phyloP scores from a whole-genome alignment of 192 early-diverging fungal species.

The Rhizophagus clarus region DNA sequence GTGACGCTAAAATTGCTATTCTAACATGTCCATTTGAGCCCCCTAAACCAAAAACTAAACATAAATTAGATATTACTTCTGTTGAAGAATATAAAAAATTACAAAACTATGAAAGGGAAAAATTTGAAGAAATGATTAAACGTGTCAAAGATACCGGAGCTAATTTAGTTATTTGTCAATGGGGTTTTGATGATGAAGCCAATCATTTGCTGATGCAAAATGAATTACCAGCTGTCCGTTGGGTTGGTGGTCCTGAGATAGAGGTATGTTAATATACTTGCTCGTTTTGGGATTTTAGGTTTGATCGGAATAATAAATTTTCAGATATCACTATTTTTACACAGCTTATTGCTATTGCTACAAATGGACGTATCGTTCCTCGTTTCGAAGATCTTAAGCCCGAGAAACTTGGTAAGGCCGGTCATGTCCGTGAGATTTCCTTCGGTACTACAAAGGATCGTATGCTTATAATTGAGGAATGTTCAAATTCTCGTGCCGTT shows the following conservation, averaged over 20 bases:
- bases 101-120: conserved; percentile 93
- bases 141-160: conserved; percentile 98
- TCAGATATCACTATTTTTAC: neutral
- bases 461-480: conserved; percentile 99
- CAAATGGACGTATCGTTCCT: conserved; percentile 99
- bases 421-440: conserved; percentile 89
- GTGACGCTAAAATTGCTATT: conserved; percentile 96
- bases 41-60: conserved; percentile 99
- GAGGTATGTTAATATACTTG: conserved; percentile 60
- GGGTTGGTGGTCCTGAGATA: conserved; percentile 99
- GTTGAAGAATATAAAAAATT: conserved; percentile 99
- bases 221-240: conserved; percentile 95
- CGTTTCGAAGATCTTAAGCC: conserved; percentile 92
- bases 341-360: conserved; percentile 97
- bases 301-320: neutral
- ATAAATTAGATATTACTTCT: conserved; percentile 97
- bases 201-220: conserved; percentile 99
- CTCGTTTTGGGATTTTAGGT: neutral
- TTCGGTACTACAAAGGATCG: conserved; percentile 99
- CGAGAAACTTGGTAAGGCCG: conserved; percentile 92
- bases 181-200: conserved; percentile 99
- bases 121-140: conserved; percentile 96
- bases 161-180: conserved; percentile 98
- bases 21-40: conserved; percentile 99
- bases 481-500: conserved; percentile 97